These are phyloP conservation scores for Quercus alba DNA, from an alignment of 306 rosid genomes.

Conservation along the genomic window DNA sequence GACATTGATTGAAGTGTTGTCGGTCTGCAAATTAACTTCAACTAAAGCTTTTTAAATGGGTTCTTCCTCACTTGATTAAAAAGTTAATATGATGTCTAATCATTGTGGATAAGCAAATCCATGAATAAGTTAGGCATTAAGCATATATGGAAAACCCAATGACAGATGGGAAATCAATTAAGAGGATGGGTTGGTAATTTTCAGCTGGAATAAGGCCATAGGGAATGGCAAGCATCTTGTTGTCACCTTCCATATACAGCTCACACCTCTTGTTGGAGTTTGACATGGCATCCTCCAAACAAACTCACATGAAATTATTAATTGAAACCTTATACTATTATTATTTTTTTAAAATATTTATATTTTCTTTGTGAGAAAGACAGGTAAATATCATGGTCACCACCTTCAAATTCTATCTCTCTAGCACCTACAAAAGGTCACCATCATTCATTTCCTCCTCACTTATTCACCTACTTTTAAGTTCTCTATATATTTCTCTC, in stretches of 20 bases:
- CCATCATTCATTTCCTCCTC: constrained; percentile 2
- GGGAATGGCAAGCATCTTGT: constrained; percentile 43
- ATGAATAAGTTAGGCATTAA: constrained; percentile 16
- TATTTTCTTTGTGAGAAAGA: background rate
- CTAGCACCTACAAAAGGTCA: constrained; percentile 46
- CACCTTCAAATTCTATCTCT: constrained; percentile 10
- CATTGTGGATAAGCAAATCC: constrained; percentile 8
- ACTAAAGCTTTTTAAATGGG: no score
- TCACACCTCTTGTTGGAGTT: constrained; percentile 53
- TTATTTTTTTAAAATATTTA: background rate
- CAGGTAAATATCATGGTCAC: constrained; percentile 13
- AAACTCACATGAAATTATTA: constrained; percentile 72
- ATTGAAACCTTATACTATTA: constrained; percentile 24
- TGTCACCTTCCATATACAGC: constrained; percentile 78
- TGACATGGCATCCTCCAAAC: constrained; percentile 60
- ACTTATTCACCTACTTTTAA: background rate
- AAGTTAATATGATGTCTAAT: constrained; percentile 20
- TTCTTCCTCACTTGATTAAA: constrained; percentile 2
- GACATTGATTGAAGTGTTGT: no score
- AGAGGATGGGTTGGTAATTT: constrained; percentile 52
- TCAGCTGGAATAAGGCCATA: constrained; percentile 26
- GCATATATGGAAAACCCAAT: constrained; percentile 25
- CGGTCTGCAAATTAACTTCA: no score
- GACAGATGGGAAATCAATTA: constrained; percentile 51
- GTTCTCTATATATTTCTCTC: background rate